A percentile compares a stretch with the other conserved stretches of the same genome.
Conservation (phyloP, 352 stramenopile species). For the Globisporangium mamillatum region DNA sequence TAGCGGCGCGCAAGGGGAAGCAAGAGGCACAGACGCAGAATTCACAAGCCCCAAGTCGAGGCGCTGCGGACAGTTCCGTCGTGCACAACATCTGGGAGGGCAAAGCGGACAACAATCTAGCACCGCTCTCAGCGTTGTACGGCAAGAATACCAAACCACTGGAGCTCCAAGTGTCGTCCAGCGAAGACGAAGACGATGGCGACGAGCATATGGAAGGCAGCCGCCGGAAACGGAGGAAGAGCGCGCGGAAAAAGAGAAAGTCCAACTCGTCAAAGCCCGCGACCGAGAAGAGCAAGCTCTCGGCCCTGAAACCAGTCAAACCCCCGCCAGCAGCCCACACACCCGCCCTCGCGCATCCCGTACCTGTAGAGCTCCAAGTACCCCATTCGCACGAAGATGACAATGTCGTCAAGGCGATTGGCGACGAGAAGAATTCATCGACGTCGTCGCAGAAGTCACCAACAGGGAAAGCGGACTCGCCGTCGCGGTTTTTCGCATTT, state of each 20-base stretch:
- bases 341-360: not conserved
- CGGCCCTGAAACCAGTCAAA: slow-evolving; percentile 8
- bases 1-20: not conserved
- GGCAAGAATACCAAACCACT: not conserved
- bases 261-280: not conserved
- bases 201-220: not conserved
- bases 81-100: slow-evolving; percentile 14
- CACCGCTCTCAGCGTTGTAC: slow-evolving; percentile 6
- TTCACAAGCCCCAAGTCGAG: not conserved
- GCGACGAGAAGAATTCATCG: not conserved
- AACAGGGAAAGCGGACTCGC: slow-evolving; percentile 14
- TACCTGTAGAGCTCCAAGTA: not conserved
- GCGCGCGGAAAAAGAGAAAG: slow-evolving; percentile 14
- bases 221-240: slow-evolving; percentile 4
- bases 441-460: not conserved
- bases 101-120: slow-evolving; percentile 12
- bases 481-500: slow-evolving; percentile 19
- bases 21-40: not conserved
- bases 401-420: not conserved
- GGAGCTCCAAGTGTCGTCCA: slow-evolving; percentile 18
- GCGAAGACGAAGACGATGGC: slow-evolving; percentile 15
- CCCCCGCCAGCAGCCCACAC: slow-evolving; percentile 7
- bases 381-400: not conserved
- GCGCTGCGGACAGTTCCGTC: not conserved
- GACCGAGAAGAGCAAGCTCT: not conserved